Base-by-base conservation (phyloP, 495 filamentous ascomycete genomes). In the Cercophora scortea region DNA sequence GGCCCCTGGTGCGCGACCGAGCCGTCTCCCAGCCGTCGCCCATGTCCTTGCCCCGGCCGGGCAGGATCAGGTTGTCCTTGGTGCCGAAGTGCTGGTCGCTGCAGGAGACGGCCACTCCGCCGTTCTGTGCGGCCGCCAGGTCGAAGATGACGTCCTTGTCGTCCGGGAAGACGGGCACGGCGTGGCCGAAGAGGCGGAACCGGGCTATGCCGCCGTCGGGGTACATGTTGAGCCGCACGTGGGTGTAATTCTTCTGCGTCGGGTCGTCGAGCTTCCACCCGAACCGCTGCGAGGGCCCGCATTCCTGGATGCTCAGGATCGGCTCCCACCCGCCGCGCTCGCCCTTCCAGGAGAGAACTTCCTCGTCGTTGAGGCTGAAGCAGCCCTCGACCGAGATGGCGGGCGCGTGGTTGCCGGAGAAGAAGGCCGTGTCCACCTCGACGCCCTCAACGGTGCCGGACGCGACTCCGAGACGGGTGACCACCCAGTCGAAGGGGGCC, bases 1-100 rank as follows among this genome's bases (percentile, higher is more conserved):
- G 91, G 10, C 79, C 85, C 58, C 81, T 81, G 18, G 76, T 81
- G 19, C 91, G 71, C 33, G 85, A 89, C 38, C 91, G 79, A 49
- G 85, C 83, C 10, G 90, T 96, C 70, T 96, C 90, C 90, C 91
- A 96, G 3, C 91, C 91, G 66, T 95, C 90, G 33, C 90, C 87
- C 90, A 95, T 95, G 68, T 96, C 85, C 63, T 85, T 81, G 7
- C 91, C 91, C 25, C 91, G 76, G 2, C 90, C 90, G 3, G 91
- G 90, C 11, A 95, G 72, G 12, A 95, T 78, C 43, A 95, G 67
- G 66, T 96, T 95, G 53, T 85, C 82, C 64, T 84, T 87, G 8
- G 81, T 84, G 3, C 90, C 88, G 63, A 87, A 96, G 65, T 95
- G 90, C 69, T 95, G 80, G 62, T 95, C 88, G 38, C 84, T 91